Percentiles rank a stretch among this genome's conserved stretches.
phyloP scores from a whole-genome alignment of 164 flowering plant genomes.

The Malania oleifera region DNA sequence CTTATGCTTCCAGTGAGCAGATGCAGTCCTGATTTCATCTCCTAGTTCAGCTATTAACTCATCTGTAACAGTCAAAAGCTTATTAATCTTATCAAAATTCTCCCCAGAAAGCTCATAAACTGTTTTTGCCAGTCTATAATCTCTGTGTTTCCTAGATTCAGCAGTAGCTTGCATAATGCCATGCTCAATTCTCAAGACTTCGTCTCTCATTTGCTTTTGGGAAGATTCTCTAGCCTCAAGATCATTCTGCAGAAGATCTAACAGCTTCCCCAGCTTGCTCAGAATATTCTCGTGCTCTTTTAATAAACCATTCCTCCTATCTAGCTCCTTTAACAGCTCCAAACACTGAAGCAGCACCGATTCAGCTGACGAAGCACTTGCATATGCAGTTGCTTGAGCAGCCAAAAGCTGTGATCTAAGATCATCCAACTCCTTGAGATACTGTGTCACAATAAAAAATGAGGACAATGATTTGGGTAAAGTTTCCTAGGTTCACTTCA shows the following conservation, averaged over 20 bases:
- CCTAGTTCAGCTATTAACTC: constrained; percentile 72
- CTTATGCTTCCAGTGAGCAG: constrained; percentile 86
- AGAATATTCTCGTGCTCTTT: constrained; percentile 76
- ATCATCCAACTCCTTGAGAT: constrained; percentile 58
- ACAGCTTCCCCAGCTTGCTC: constrained; percentile 62
- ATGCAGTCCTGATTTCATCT: constrained; percentile 79
- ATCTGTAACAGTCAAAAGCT: constrained; percentile 63
- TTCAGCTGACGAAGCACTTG: constrained; percentile 72
- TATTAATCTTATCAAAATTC: constrained; percentile 71
- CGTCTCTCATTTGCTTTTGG: constrained; percentile 81
- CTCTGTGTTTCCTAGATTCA: constrained; percentile 59
- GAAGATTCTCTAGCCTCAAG: constrained; percentile 75
- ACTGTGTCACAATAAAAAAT: constrained; percentile 39
- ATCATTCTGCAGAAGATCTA: constrained; percentile 69
- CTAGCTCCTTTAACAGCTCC: constrained; percentile 56
- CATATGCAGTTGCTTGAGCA: constrained; percentile 68
- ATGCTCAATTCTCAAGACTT: constrained; percentile 68
- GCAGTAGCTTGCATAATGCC: constrained; percentile 78
- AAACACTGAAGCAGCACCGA: constrained; percentile 70
- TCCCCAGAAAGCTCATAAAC: constrained; percentile 74
- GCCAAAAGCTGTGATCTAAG: constrained; percentile 52
- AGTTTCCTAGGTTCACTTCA: no score
- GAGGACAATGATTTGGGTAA: no score
- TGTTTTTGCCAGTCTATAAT: constrained; percentile 56
- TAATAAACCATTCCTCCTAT: constrained; percentile 54